Percentiles rank a stretch among this genome's conserved stretches.
These are phyloP conservation scores for Brassica juncea DNA, from an alignment of 345 rosid genomes.

Conservation along the genomic window DNA sequence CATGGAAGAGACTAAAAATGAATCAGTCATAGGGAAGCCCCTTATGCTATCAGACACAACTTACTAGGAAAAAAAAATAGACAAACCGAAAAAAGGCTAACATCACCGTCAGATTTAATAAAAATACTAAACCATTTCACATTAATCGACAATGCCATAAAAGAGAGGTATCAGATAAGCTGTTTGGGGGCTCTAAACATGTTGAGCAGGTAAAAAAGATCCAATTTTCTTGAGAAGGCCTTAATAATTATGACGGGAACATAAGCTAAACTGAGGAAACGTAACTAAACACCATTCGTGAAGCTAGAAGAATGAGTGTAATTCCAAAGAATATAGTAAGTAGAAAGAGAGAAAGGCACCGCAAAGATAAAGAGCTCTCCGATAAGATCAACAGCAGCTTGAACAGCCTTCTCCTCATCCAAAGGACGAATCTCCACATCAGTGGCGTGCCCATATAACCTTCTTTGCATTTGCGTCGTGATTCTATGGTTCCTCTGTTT, in stretches of 20 bases:
- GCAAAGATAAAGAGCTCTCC: conserved; percentile 84
- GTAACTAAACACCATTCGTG: neutral
- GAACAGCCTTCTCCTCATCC: conserved; percentile 93
- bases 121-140: neutral
- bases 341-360: conserved; percentile 42
- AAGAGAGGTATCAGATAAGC: neutral
- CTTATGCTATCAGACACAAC: neutral
- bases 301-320: neutral
- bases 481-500: conserved; percentile 69
- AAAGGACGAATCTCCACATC: conserved; percentile 86
- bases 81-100: neutral
- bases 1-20: conserved; percentile 12
- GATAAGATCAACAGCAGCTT: conserved; percentile 91
- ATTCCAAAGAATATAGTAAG: too few relatives aligned
- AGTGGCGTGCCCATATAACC: conserved; percentile 75
- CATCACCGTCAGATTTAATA: neutral
- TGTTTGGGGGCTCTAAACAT: neutral
- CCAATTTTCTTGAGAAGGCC: neutral
- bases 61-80: conserved; percentile 3
- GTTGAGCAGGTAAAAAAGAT: neutral
- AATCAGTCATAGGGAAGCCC: neutral
- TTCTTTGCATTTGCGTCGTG: conserved; percentile 77
- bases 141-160: neutral
- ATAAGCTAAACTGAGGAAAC: neutral
- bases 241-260: too few relatives aligned